Percentiles rank a stretch among this genome's conserved stretches.
phyloP scores from a whole-genome alignment of 176 grass and related monocot species.

The Paspalum notatum region DNA sequence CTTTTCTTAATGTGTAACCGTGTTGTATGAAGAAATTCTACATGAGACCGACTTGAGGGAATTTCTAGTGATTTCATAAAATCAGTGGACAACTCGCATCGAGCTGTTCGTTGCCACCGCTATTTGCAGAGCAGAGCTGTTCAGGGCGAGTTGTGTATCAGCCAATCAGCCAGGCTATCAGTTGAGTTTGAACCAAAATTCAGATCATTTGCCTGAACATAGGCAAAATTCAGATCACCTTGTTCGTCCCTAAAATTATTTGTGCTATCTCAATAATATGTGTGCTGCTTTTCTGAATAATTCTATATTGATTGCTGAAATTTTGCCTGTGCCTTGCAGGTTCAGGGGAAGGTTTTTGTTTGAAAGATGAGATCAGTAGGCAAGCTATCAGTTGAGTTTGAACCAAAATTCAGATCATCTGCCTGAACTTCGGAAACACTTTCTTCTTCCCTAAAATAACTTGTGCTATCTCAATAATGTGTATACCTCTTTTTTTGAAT shows the following conservation, averaged over 20 bases:
- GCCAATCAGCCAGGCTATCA: neutral
- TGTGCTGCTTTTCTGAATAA: too few species aligned
- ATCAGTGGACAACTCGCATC: neutral
- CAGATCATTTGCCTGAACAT: too few species aligned
- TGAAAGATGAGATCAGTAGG: too few species aligned
- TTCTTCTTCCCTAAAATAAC: neutral
- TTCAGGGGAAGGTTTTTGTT: too few species aligned
- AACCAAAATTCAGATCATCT: neutral
- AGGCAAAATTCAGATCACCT: too few species aligned
- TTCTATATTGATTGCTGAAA: too few species aligned
- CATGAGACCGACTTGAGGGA: neutral
- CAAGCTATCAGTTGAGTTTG: neutral
- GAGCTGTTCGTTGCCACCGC: neutral
- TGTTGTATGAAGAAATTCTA: neutral
- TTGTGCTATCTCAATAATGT: neutral
- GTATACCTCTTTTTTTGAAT: neutral
- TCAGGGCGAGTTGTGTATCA: neutral
- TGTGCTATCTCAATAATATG: too few species aligned
- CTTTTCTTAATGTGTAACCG: neutral
- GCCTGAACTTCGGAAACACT: neutral
- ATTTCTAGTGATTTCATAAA: neutral
- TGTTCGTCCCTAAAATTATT: too few species aligned
- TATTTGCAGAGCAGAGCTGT: neutral
- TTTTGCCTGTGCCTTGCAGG: too few species aligned
- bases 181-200: neutral